Evolutionary conservation across 179 eudicot genomes (phyloP).

Genomic region (Silene noctiflora): DNA sequence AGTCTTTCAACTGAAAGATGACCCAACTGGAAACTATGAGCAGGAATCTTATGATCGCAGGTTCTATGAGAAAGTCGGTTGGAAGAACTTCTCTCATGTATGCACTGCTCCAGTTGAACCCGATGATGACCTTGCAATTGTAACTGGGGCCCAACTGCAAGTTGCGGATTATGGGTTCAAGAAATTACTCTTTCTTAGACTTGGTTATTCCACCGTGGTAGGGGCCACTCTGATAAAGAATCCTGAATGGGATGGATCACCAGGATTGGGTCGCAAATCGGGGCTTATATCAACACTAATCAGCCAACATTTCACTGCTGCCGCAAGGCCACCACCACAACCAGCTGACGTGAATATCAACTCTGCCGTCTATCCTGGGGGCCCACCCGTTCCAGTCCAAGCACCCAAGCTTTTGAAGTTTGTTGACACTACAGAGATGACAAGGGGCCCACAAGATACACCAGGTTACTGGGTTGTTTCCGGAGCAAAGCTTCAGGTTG

Average conservation of each 20-base stretch:
- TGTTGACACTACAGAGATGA: slow-evolving; percentile 90
- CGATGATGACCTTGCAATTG: slow-evolving; percentile 80
- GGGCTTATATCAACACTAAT: slow-evolving; percentile 88
- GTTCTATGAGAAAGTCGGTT: slow-evolving; percentile 83
- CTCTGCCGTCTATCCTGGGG: slow-evolving; percentile 95
- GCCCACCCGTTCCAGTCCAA: slow-evolving; percentile 87
- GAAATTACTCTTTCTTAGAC: slow-evolving; percentile 69
- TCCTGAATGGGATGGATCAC: slow-evolving; percentile 91
- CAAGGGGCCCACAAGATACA: slow-evolving; percentile 84
- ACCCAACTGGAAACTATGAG: slow-evolving; percentile 47
- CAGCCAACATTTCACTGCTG: slow-evolving; percentile 74
- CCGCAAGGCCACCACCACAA: slow-evolving; percentile 65
- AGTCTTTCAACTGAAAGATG: slow-evolving; percentile 65
- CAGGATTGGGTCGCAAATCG: slow-evolving; percentile 83
- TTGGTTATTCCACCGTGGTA: slow-evolving; percentile 65
- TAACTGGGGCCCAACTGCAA: slow-evolving; percentile 85
- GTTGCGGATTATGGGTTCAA: slow-evolving; percentile 75
- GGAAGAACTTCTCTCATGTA: slow-evolving; percentile 96
- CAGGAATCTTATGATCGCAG: slow-evolving; percentile 59
- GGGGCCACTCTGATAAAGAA: slow-evolving; percentile 58
- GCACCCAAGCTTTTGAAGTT: slow-evolving; percentile 76
- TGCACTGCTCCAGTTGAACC: slow-evolving; percentile 98
- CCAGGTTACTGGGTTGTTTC: slow-evolving; percentile 99
- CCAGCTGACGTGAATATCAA: slow-evolving; percentile 94
- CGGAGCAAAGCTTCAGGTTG: slow-evolving; percentile 83